Conservation (phyloP, 2,329 filamentous ascomycete genomes). For the Neofusicoccum ribis region DNA sequence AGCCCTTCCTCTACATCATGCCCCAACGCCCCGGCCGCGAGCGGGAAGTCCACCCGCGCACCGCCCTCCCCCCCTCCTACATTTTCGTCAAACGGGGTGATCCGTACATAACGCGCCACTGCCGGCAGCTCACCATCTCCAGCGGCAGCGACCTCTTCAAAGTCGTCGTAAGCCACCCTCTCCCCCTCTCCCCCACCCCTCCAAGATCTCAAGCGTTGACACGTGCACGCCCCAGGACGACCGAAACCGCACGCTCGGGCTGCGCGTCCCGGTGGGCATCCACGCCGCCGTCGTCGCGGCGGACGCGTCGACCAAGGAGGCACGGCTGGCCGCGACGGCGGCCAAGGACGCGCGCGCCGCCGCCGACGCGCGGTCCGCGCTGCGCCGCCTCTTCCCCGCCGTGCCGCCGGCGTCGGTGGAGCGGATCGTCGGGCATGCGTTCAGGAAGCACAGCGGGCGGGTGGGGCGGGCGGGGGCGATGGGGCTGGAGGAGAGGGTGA, state of each 20-base stretch:
- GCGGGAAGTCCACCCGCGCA: neutral
- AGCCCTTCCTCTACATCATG: neutral
- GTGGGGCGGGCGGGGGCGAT: slow-evolving; percentile 50
- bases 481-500: slow-evolving; percentile 41
- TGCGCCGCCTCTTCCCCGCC: slow-evolving; percentile 43
- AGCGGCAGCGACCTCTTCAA: slow-evolving; percentile 9
- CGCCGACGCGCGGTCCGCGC: slow-evolving; percentile 29
- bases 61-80: slow-evolving; percentile 33
- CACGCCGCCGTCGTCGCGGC: slow-evolving; percentile 39
- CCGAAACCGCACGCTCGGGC: slow-evolving; percentile 34
- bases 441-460: slow-evolving; percentile 48
- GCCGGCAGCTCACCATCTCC: slow-evolving; percentile 21
- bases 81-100: slow-evolving; percentile 45
- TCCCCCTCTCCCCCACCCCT: neutral
- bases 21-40: neutral
- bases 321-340: slow-evolving; percentile 42
- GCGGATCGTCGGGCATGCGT: slow-evolving; percentile 43
- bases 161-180: neutral
- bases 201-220: too few relatives aligned
- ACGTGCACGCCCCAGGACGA: slow-evolving; percentile 25
- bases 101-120: slow-evolving; percentile 46
- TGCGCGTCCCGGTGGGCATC: slow-evolving; percentile 45
- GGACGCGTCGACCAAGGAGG: slow-evolving; percentile 41
- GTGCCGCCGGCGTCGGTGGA: slow-evolving; percentile 40
- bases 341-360: slow-evolving; percentile 29